A percentile compares a stretch with the other conserved stretches of the same genome.
phyloP scores from a whole-genome alignment of 495 filamentous ascomycete species.

The Xylaria acuta region DNA sequence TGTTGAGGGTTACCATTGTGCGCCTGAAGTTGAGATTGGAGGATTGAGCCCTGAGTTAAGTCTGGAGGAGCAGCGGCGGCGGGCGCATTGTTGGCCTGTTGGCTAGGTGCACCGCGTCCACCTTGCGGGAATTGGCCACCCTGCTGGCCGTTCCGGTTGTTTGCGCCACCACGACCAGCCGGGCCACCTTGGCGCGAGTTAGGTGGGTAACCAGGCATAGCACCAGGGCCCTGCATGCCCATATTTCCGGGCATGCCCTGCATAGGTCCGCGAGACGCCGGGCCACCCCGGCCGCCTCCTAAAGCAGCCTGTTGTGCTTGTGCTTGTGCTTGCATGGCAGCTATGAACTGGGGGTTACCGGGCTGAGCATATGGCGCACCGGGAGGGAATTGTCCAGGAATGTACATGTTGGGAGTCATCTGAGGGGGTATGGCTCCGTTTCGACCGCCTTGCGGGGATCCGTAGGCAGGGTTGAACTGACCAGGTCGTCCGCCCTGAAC shows the following conservation, averaged over 20 bases:
- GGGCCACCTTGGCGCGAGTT: constrained; percentile 53
- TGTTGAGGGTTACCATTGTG: constrained; percentile 64
- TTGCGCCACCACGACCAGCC: constrained; percentile 48
- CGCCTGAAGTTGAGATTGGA: constrained; percentile 58
- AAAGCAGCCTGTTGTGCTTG: constrained; percentile 68
- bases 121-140: constrained; percentile 52
- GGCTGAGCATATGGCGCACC: constrained; percentile 57
- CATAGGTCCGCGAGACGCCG: constrained; percentile 76
- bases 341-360: constrained; percentile 60
- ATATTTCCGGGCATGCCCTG: constrained; percentile 68
- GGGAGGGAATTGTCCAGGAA: constrained; percentile 77
- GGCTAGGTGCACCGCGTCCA: constrained; percentile 61
- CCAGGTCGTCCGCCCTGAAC: constrained; percentile 83
- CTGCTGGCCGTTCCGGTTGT: constrained; percentile 45
- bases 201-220: constrained; percentile 70
- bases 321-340: constrained; percentile 69
- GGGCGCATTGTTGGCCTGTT: constrained; percentile 41
- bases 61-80: constrained; percentile 40
- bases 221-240: constrained; percentile 56
- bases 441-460: constrained; percentile 81
- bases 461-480: constrained; percentile 77
- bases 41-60: constrained; percentile 46
- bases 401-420: constrained; percentile 80
- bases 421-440: constrained; percentile 76
- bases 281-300: constrained; percentile 72